Evolutionary conservation across 306 rosid species (phyloP), one percentile per base, ranked within the genome.

Genomic region (Vicia sativa): DNA sequence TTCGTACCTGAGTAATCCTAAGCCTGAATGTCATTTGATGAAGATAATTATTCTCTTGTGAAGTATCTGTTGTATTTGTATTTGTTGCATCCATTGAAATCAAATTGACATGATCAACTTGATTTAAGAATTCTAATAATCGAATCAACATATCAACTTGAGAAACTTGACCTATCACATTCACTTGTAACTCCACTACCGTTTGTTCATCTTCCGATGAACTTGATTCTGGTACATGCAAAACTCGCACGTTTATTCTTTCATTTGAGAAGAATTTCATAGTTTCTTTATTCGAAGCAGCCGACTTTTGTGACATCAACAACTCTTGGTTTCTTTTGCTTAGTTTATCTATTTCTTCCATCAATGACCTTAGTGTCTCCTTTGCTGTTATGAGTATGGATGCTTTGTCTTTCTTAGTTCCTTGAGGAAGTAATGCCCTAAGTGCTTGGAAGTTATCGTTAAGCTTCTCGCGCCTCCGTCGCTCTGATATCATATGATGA

Each of bases 371-470:
- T 79, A 92, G 42, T 62, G 74, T 79, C 67, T 92, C 96, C 83
- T 74, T 89, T 18, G 96, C 88, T 2, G 83, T 58, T 74, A 74
- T 78, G 2, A 92, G 89, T 55, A 92, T 82, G 0, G 98, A 89
- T 1, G 85, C 92, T 78, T 87, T 89, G 73, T 92, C 96, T 84
- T 87, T 92, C 98, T 93, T 93, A 14, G 97, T 90, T 81, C 86
- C 95, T 0, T 86, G 85, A 15, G 97, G 97, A 55, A 93, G 97
- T 4, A 88, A 65, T 9, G 95, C 45, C 78, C 86, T 71, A 77
- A 93, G 87, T 9, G 84, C 78, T 43, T 80, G 95, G 26, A 93
- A 93, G 78, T 88, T 90, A 50, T 88, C 89, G 31, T 88, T 93
- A 48, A 93, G 81, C 41, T 90, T 88, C 83, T 86, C 91, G n/a